Evolutionary conservation across 345 rosid species (phyloP), one percentile per base, ranked within the genome.

Genomic region (Syzygium aqueum): DNA sequence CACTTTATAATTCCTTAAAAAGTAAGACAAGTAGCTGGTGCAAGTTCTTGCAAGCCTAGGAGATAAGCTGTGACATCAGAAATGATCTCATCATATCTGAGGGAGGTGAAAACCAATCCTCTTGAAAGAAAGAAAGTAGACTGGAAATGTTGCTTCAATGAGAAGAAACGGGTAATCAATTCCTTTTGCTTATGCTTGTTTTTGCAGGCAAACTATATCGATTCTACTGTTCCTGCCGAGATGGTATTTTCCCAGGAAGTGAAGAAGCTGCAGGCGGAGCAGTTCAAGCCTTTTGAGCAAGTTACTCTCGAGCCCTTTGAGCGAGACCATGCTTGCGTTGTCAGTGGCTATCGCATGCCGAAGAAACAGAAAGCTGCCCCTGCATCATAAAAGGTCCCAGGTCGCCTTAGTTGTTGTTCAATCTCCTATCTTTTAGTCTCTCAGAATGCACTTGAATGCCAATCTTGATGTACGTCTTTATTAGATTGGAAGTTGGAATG

Each of bases 321-420:
- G 93, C 93, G 98, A 63, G 99, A 96, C 89, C 99, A 96, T 87
- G 99, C 99, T 6, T 96, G 99, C 87, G 99, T 97, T 3, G 95
- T 95, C 0, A 98, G 99, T 10, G 96, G 93, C 49, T 97, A 94
- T 90, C 92, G 99, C 1, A 86, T 95, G 96, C 95, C 98, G 0
- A 96, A 94, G 96, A 95, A 96, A 87, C 94, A 94, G 89, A 95
- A 94, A 89, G 87, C 90, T 80, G 90, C 90, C 53, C 0, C 89
- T n/a, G 43, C 43, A 65, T 65, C 77, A 1, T 30, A 65, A 65
- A 7, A 30, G 11, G 43, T 65, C 77, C 77, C 77, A 30, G 77
- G 77, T 43, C 77, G 16, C 77, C 11, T 54, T 54, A 22, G 59
- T 43, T 54, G 12, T 22, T 65, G 77, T 65, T 15, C 21, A 7